Conservation (phyloP, 176 grass and related monocot genomes). For the Eragrostis nindensis region DNA sequence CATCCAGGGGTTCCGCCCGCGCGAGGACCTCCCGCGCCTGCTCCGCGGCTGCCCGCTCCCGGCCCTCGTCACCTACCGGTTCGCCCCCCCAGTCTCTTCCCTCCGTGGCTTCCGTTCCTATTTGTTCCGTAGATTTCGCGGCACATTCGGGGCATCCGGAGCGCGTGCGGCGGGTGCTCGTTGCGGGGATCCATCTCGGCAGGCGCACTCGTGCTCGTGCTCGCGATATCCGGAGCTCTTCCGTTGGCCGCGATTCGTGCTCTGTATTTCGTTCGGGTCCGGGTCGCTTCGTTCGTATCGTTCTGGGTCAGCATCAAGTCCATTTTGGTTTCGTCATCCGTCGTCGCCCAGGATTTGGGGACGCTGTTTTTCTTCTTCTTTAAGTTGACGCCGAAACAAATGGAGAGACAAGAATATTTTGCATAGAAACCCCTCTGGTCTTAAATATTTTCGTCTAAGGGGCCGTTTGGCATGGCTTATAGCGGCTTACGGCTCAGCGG, state of each 20-base stretch:
- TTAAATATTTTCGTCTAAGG: neutral
- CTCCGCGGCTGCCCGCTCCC: constrained; percentile 68
- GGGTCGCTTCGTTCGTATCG: neutral
- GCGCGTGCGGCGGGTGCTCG: too few relatives aligned
- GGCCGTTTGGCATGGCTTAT: too few relatives aligned
- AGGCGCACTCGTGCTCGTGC: neutral
- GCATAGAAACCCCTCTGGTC: neutral
- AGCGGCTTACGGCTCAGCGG: too few relatives aligned
- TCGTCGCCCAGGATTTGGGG: neutral
- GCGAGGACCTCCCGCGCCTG: constrained; percentile 61
- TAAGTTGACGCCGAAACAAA: neutral
- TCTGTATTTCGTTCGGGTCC: neutral
- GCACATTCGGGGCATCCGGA: neutral
- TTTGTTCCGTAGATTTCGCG: neutral
- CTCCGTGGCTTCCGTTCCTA: neutral
- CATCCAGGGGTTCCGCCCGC: constrained; percentile 62
- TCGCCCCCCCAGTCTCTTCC: neutral
- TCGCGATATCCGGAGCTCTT: constrained; percentile 16
- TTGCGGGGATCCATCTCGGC: too few relatives aligned
- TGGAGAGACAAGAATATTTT: neutral
- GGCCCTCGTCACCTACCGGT: constrained; percentile 87
- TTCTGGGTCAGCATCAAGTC: neutral
- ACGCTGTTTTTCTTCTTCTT: constrained; percentile 1
- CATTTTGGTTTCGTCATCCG: neutral
- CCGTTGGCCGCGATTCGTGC: neutral